A percentile compares a stretch with the other conserved stretches of the same genome.
phyloP scores from a whole-genome alignment of 2,329 filamentous ascomycete genomes.

The Sporothrix brunneoviolacea region DNA sequence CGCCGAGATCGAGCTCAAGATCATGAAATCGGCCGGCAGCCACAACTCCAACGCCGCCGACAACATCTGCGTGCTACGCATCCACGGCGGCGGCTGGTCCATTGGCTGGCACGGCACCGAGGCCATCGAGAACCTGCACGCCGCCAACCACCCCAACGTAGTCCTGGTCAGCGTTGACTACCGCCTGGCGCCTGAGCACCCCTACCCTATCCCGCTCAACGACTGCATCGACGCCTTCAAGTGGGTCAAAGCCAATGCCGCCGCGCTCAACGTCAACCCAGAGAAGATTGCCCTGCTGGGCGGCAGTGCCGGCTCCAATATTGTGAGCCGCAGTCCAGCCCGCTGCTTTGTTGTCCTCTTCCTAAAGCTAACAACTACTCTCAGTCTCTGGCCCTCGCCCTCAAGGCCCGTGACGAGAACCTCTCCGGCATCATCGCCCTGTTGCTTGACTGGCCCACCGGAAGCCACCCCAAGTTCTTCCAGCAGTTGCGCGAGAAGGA shows the following conservation, averaged over 20 bases:
- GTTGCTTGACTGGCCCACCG: conserved; percentile 29
- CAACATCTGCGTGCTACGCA: conserved; percentile 23
- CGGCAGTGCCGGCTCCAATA: conserved; percentile 43
- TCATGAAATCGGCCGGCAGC: conserved; percentile 20
- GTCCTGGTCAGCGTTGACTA: conserved; percentile 34
- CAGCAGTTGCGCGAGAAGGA: conserved; percentile 19
- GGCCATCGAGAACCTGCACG: conserved; percentile 29
- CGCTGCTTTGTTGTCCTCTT: too few species aligned
- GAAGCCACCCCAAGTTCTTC: conserved; percentile 31
- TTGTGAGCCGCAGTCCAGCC: conserved; percentile 28
- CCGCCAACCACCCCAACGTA: conserved; percentile 26
- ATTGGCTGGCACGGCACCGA: conserved; percentile 30
- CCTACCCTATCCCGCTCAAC: conserved; percentile 42
- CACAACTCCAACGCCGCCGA: conserved; percentile 17
- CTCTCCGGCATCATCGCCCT: conserved; percentile 29
- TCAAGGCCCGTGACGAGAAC: conserved; percentile 26
- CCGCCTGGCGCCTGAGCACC: conserved; percentile 40
- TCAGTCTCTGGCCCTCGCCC: conserved; percentile 25
- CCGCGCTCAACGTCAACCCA: conserved; percentile 28
- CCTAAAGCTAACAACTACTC: too few species aligned
- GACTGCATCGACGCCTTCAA: conserved; percentile 44
- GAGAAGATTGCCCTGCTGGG: conserved; percentile 39
- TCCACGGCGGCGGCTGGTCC: conserved; percentile 32
- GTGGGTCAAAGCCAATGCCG: conserved; percentile 39
- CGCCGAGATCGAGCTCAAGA: conserved; percentile 28